A percentile compares a stretch with the other conserved stretches of the same genome.
These are phyloP conservation scores for Gossypium davidsonii DNA, from an alignment of 441 rosid species.

Conservation along the genomic window DNA sequence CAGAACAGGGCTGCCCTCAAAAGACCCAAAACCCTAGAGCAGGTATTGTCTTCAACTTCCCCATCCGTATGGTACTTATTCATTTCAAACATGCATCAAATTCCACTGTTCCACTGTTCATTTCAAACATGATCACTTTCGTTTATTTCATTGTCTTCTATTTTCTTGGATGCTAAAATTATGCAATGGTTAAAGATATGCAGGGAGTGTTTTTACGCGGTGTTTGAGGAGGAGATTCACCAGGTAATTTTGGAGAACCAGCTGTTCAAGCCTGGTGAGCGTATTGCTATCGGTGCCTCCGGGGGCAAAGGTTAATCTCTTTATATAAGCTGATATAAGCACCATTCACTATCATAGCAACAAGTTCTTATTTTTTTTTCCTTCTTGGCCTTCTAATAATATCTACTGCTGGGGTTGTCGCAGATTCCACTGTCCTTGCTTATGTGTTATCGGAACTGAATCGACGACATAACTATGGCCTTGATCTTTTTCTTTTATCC, in stretches of 20 bases:
- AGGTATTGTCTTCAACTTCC: constrained; percentile 32
- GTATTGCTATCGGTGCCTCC: constrained; percentile 81
- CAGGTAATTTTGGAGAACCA: constrained; percentile 52
- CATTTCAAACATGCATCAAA: neutral
- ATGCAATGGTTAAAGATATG: constrained; percentile 47
- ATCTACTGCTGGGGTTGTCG: constrained; percentile 8
- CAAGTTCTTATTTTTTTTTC: neutral
- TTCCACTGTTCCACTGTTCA: neutral
- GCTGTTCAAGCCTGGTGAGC: constrained; percentile 69
- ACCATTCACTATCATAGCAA: neutral
- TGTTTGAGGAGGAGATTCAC: constrained; percentile 88
- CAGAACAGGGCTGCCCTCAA: constrained; percentile 64
- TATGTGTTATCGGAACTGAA: constrained; percentile 76
- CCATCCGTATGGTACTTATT: neutral
- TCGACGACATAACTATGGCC: constrained; percentile 56
- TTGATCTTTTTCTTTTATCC: constrained; percentile 76
- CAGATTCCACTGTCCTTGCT: constrained; percentile 86
- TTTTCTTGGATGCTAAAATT: neutral
- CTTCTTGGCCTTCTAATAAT: neutral
- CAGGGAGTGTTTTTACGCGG: constrained; percentile 76
- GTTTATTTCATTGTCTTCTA: neutral
- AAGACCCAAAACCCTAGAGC: constrained; percentile 85
- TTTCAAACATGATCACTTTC: neutral
- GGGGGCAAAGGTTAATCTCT: constrained; percentile 72
- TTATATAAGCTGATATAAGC: neutral